Evolutionary conservation across 2,329 filamentous ascomycete species (phyloP), one percentile per base, ranked within the genome.

Genomic region (Ophiostoma angusticollis): DNA sequence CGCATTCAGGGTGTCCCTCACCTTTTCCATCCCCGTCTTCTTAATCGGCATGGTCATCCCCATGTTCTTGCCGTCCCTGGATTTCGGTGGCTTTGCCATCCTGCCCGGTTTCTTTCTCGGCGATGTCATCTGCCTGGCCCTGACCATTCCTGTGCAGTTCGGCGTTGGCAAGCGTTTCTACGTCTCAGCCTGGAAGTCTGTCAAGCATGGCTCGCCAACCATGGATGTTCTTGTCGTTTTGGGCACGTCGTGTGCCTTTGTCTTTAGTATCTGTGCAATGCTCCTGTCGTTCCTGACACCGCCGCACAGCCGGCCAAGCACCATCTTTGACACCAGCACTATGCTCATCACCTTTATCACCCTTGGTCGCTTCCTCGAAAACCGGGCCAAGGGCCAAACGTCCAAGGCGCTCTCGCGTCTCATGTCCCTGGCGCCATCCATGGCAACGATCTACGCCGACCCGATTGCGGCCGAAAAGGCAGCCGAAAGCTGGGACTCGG

Each of bases 321-420:
- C 86, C 2, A 82, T 95, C 13, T 98, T 98, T 52, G 91, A 98
- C 54, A 98, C 91, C 1, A 95, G 87, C 60, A 94, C 86, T 17
- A 98, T 96, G 91, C 70, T 98, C 37, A 87, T 98, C 57, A 94
- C 86, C 0, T 96, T 98, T 56, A 85, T 95, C 57, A 86, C 82
- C 1, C 63, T 98, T 3, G 85, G 91, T 4, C 79, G 91, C 25
- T 98, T 82, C 63, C 63, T 98, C 14, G 91, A 98, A 60, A 98
- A 96, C 55, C 69, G 79, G 14, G 91, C 91, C 37, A 98, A 96
- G 63, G 91, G 91, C 0, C 84, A 96, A 61, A 98, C 91, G 0
- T 95, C 87, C 5, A 91, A 84, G 55, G 91, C 91, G 1, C 71
- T 98, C 3, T 96, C 89, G 7, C 74, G 80, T 18, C 74, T 98